A percentile compares a stretch with the other conserved stretches of the same genome.
phyloP scores from a whole-genome alignment of 163 green algal genomes.

The Chloroidium sp. region DNA sequence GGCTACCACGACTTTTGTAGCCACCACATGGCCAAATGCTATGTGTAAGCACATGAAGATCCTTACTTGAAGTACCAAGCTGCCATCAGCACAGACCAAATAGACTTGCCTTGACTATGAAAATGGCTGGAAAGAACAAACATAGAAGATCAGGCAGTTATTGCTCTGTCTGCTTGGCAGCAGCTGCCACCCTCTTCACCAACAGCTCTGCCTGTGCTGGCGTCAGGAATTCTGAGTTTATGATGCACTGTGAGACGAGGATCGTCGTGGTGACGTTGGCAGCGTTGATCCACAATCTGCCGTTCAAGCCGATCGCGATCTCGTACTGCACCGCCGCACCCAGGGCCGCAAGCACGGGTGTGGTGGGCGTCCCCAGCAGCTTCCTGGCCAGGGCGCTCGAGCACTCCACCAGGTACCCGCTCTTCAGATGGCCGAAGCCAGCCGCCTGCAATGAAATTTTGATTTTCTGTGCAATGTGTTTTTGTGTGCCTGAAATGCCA shows the following conservation, averaged over 20 bases:
- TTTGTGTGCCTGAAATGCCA: background rate
- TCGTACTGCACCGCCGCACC: constrained; percentile 63
- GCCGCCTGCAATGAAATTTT: constrained; percentile 21
- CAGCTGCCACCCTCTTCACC: background rate
- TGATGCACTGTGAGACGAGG: constrained; percentile 42
- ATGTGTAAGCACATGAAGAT: too few species aligned
- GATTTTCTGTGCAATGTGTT: background rate
- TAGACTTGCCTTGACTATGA: too few species aligned
- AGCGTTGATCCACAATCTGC: constrained; percentile 64
- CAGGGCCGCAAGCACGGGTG: constrained; percentile 51
- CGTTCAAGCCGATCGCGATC: constrained; percentile 77
- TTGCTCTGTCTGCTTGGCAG: too few species aligned
- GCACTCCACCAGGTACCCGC: constrained; percentile 39
- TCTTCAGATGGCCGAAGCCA: constrained; percentile 66
- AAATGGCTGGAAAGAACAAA: too few species aligned
- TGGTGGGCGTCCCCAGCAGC: constrained; percentile 47
- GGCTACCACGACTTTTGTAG: too few species aligned
- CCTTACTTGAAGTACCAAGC: too few species aligned
- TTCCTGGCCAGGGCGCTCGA: constrained; percentile 34
- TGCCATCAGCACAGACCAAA: too few species aligned
- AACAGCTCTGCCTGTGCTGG: background rate
- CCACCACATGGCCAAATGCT: too few species aligned
- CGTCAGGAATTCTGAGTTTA: background rate
- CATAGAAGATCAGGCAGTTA: too few species aligned
- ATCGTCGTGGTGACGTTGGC: constrained; percentile 18